phyloP scores from a whole-genome alignment of 1,284 basidiomycete genomes.

The Naganishia albida region DNA sequence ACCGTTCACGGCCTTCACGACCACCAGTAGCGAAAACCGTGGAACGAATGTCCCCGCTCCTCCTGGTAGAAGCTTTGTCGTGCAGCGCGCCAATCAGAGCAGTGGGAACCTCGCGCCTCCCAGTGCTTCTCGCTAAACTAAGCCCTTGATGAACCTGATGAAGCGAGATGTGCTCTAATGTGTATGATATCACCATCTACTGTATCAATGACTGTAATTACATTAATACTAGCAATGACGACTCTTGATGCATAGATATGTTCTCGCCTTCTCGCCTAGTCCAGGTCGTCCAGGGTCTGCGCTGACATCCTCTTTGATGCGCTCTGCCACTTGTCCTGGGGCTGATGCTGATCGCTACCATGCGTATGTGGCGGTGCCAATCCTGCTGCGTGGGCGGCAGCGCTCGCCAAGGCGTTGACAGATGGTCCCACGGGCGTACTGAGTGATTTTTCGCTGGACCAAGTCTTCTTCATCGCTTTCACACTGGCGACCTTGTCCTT shows the following conservation, averaged over 20 bases:
- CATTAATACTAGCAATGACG: slow-evolving; percentile 3
- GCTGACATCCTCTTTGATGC: neutral
- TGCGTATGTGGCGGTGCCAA: neutral
- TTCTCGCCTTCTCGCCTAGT: neutral
- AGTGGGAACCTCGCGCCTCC: slow-evolving; percentile 2
- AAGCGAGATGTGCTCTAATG: neutral
- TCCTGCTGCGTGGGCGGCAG: neutral
- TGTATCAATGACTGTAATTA: slow-evolving; percentile 23
- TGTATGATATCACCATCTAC: slow-evolving; percentile 15
- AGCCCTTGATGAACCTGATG: neutral
- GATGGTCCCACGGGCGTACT: neutral
- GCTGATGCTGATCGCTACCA: neutral
- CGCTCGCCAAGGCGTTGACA: neutral
- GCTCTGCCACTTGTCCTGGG: neutral
- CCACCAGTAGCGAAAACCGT: neutral
- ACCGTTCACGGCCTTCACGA: slow-evolving; percentile 4
- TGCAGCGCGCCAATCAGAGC: slow-evolving; percentile 22
- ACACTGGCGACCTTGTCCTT: slow-evolving; percentile 5
- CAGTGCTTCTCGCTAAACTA: neutral
- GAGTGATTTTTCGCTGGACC: neutral
- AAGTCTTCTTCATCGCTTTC: slow-evolving; percentile 8
- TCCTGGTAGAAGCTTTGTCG: slow-evolving; percentile 23
- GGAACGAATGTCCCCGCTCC: neutral
- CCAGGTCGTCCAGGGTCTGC: neutral
- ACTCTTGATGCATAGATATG: neutral